Evolutionary conservation across 768 basidiomycete species (phyloP).

Genomic region (Sarcodon aspratus): DNA sequence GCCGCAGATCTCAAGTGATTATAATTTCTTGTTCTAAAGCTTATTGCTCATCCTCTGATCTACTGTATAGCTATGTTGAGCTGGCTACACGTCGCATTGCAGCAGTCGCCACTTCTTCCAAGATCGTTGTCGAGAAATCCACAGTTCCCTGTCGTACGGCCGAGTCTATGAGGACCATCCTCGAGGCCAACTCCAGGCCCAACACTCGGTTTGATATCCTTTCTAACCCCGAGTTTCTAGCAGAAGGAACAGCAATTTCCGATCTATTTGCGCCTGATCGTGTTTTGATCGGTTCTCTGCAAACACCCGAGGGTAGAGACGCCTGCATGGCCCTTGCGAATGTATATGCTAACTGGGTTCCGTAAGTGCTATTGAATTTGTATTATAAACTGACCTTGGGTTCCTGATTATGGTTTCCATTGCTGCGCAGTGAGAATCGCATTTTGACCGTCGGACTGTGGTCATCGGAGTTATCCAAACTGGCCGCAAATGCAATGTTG

Average conservation of each 20-base stretch:
- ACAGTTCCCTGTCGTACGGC: conserved; percentile 98
- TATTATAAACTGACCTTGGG: not conserved
- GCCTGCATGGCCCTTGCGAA: conserved; percentile 68
- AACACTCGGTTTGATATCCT: conserved; percentile 93
- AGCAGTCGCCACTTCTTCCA: conserved; percentile 76
- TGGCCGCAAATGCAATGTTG: conserved; percentile 98
- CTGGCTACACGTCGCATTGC: conserved; percentile 95
- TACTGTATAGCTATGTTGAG: conserved; percentile 75
- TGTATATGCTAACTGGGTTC: conserved; percentile 97
- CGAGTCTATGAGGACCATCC: conserved; percentile 98
- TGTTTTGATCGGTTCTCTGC: conserved; percentile 93
- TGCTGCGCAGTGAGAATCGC: conserved; percentile 40
- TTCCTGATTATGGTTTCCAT: not conserved
- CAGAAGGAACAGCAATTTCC: conserved; percentile 91
- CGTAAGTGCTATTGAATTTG: conserved; percentile 40
- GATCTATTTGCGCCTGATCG: conserved; percentile 90
- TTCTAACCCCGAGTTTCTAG: conserved; percentile 98
- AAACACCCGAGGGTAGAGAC: conserved; percentile 72
- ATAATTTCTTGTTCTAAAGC: conserved; percentile 4
- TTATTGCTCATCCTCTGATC: not conserved
- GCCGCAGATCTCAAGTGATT: conserved; percentile 96
- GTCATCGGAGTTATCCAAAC: conserved; percentile 97
- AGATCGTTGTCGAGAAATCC: conserved; percentile 99
- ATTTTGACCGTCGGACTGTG: conserved; percentile 95
- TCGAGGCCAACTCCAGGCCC: conserved; percentile 94